Evolutionary conservation across 768 basidiomycete species (phyloP).

Genomic region (Mycena albidolilacea): DNA sequence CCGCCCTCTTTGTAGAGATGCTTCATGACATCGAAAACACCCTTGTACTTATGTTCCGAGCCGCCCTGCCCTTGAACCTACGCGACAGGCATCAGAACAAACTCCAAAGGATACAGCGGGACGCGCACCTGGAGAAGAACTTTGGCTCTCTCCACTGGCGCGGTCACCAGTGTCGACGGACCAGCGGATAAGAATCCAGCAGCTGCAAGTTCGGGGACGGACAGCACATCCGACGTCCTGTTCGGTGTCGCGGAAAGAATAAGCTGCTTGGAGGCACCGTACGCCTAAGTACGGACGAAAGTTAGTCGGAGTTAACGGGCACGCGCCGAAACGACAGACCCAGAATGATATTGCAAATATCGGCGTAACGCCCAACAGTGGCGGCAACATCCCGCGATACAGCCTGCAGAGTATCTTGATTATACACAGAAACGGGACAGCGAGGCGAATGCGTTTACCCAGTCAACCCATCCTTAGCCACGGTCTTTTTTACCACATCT

Average conservation of each 20-base stretch:
- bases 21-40: conserved; percentile 91
- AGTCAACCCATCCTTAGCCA: conserved; percentile 90
- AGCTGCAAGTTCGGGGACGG: conserved; percentile 84
- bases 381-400: conserved; percentile 95
- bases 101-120: neutral
- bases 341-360: conserved; percentile 99
- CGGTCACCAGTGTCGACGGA: conserved; percentile 93
- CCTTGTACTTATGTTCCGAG: conserved; percentile 81
- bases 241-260: conserved; percentile 87
- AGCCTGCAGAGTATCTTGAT: conserved; percentile 61
- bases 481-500: conserved; percentile 92
- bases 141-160: conserved; percentile 97
- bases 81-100: neutral
- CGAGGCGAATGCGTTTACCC: conserved; percentile 68
- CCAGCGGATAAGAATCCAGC: conserved; percentile 97
- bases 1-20: conserved; percentile 97
- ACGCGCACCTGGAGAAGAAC: conserved; percentile 87
- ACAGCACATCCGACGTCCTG: conserved; percentile 73
- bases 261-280: conserved; percentile 92
- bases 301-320: conserved; percentile 10
- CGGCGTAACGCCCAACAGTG: conserved; percentile 94
- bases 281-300: conserved; percentile 69
- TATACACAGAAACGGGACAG: neutral
- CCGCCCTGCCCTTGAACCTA: conserved; percentile 92
- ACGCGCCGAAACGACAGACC: conserved; percentile 64